Base-by-base conservation (phyloP, 208 protist genomes). In the Trypanosoma boissoni region DNA sequence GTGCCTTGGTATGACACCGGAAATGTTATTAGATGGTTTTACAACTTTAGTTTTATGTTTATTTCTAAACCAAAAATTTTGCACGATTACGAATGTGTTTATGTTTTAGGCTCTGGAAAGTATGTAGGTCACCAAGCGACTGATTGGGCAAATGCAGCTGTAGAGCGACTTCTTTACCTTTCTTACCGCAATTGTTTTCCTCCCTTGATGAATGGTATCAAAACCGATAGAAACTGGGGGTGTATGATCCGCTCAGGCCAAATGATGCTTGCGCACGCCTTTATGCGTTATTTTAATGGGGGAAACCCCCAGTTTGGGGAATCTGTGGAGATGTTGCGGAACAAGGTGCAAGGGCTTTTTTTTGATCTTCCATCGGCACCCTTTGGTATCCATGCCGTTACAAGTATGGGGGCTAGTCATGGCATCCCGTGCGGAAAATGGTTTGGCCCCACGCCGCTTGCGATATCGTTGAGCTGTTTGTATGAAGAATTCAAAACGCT, bases 231-330 rank as follows among this genome's bases (percentile, higher is more conserved):
- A 3, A 64, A 66, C 12, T 97, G 94, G 92, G 94, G 94, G 0
- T 97, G 94, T 57, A 82, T 96, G 53, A 64, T 96, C 31, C 86
- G 94, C 32, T 83, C 86, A 9, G 86, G 79, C 0, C 91, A 97
- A 68, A 96, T 97, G 91, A 42, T 96, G 24, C 53, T 95, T 16
- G 87, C 55, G 0, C 54, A 80, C 6, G 76, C 71, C 8, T 63
- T 91, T 41, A 53, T 90, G 61, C 72, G 77, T 16, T 78, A 56
- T 48, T 51, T 57, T 28, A 71, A 64, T 45, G 34, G 42, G 28
- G 64, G 64, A 39, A 31, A 50, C 14, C 14, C 57, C 14, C 29
- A 2, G 10, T 46, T 71, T 27, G 56, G 14, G 36, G 41, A 37
- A 8, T 27, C 26, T 39, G 16, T 59, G 4, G 28, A 63, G 5